Evolutionary conservation across 495 filamentous ascomycete species (phyloP).

Genomic region (Neurospora hispaniola): DNA sequence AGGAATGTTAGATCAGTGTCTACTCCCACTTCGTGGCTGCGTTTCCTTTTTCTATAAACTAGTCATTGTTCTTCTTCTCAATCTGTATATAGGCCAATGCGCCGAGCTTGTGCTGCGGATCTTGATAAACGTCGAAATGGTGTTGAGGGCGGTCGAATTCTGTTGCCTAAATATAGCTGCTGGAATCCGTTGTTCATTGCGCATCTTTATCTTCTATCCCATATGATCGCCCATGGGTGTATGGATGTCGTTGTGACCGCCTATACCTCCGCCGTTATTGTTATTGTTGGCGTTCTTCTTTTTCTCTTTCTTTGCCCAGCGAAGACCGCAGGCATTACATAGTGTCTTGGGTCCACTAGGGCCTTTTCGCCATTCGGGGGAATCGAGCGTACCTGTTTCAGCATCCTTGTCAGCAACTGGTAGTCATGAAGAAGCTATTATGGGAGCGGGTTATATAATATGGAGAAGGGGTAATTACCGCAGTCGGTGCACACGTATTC

Average conservation of each 20-base stretch:
- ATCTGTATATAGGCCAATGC: not conserved
- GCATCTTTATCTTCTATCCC: conserved; percentile 5
- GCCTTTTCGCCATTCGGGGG: conserved; percentile 94
- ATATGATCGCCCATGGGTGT: conserved; percentile 1
- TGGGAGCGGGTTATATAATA: not conserved
- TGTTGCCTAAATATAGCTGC: not conserved
- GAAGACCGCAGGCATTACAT: conserved; percentile 92
- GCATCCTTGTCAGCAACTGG: not conserved
- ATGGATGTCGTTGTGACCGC: not conserved
- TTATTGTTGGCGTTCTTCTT: conserved; percentile 32
- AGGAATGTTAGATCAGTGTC: not conserved
- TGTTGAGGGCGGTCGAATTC: not conserved
- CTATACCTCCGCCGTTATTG: not conserved
- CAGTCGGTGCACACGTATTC: conserved; percentile 97
- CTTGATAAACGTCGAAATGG: not conserved
- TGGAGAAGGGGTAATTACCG: conserved; percentile 33
- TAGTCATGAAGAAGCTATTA: not conserved
- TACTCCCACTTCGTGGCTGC: not conserved
- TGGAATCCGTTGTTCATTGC: not conserved
- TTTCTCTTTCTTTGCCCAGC: conserved; percentile 75
- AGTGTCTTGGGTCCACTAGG: conserved; percentile 90
- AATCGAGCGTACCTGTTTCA: conserved; percentile 60
- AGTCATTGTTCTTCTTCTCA: not conserved
- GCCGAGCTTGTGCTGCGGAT: not conserved
- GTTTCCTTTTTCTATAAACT: not conserved